Evolutionary conservation across 257 asterid species (phyloP), one percentile per base, ranked within the genome.

Genomic region (Jasminum sambac): DNA sequence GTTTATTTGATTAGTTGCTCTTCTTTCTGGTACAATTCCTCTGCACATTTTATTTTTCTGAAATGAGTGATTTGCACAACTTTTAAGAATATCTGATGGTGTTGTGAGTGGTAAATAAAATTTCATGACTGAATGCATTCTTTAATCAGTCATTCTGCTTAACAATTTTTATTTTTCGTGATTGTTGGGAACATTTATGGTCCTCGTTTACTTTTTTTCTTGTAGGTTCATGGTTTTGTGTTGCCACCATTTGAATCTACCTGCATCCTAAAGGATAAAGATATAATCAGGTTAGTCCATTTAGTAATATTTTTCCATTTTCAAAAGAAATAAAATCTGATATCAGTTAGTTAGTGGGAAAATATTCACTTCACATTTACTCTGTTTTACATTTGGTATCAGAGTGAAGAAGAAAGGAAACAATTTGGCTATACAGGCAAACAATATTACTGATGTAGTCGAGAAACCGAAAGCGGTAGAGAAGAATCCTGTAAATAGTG

Each of bases 241-340:
- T 79, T 95, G 61, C 98, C 96, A 2, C 80, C 95, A 0, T 91
- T 88, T 82, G 96, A 86, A 72, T 88, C 96, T 0, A 80, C 88
- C 42, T 11, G 78, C 68, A 85, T 94, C 74, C 63, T 94, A 74
- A 82, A 85, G 78, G 92, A 86, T 46, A 62, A 82, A 67, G 99
- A 94, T 78, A 69, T 86, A 68, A 80, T 94, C 87, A 83, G 97
- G 99, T 91, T 39, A 70, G 86, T 76, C 52, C 46, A 43, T 46
- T 38, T 42, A 23, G 50, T 55, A 40, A 39, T 50, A 50, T 50
- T 50, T 17, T n/a, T 50, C 59, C n/a, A 16, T 13, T 40, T 38
- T 40, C 34, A 26, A 68, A 48, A 23, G 0, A 72, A 16, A 40
- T 36, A 38, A 38, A 46, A 40, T 9, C 34, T 55, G 36, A 59